These are phyloP conservation scores for Knufia petricola DNA, from an alignment of 2,329 filamentous ascomycete genomes.

Conservation along the genomic window DNA sequence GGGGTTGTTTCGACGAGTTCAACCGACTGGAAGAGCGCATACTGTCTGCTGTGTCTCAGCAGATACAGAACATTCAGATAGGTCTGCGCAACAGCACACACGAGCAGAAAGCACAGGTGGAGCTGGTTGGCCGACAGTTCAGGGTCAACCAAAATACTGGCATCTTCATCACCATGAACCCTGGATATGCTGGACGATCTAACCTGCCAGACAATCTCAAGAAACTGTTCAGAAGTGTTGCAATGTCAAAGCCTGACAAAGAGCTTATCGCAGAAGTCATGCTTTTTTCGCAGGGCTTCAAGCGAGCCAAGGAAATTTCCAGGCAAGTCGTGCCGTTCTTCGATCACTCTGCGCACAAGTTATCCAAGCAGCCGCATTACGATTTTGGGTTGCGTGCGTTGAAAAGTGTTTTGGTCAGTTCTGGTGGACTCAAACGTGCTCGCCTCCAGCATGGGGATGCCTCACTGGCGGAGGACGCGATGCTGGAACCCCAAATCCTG, in stretches of 20 bases:
- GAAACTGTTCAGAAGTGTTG: slow-evolving; percentile 97
- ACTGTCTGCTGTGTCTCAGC: slow-evolving; percentile 92
- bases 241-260: slow-evolving; percentile 99
- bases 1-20: slow-evolving; percentile 99
- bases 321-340: slow-evolving; percentile 98
- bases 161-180: slow-evolving; percentile 99
- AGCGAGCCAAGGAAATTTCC: slow-evolving; percentile 84
- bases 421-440: slow-evolving; percentile 84
- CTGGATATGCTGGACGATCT: slow-evolving; percentile 93
- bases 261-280: slow-evolving; percentile 99
- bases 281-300: slow-evolving; percentile 99
- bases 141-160: slow-evolving; percentile 87
- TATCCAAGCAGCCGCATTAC: slow-evolving; percentile 97
- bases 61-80: slow-evolving; percentile 98
- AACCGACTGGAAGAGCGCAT: slow-evolving; percentile 98
- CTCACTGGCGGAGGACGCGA: slow-evolving; percentile 46
- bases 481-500: slow-evolving; percentile 91
- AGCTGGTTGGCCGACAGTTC: slow-evolving; percentile 83
- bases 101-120: slow-evolving; percentile 79
- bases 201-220: slow-evolving; percentile 98
- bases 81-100: slow-evolving; percentile 77
- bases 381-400: slow-evolving; percentile 95
- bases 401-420: slow-evolving; percentile 97
- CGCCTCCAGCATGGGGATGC: slow-evolving; percentile 54
- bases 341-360: slow-evolving; percentile 67